Evolutionary conservation across 495 filamentous ascomycete species (phyloP).

Genomic region (Usnea hakonensis): DNA sequence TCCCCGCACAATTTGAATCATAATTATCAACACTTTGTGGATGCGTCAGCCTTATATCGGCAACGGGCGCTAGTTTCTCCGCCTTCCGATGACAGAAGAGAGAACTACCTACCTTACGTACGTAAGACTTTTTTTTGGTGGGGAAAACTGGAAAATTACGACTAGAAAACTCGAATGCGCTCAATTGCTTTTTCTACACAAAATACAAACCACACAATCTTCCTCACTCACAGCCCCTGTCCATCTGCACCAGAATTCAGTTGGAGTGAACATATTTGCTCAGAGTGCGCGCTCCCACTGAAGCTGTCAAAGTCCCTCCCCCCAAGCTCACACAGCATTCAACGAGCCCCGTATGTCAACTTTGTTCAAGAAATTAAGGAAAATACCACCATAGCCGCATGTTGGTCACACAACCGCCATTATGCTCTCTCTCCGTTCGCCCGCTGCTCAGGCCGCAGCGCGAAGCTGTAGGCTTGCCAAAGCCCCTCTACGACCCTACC

Average conservation of each 20-base stretch:
- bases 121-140: background rate
- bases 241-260: background rate
- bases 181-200: background rate
- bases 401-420: background rate
- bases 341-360: background rate
- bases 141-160: too few relatives aligned
- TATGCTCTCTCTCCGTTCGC: constrained; percentile 21
- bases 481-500: background rate
- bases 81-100: background rate
- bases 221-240: background rate
- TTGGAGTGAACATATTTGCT: background rate
- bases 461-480: constrained; percentile 16
- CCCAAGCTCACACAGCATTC: background rate
- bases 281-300: background rate
- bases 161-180: background rate
- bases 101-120: too few relatives aligned
- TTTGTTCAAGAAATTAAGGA: background rate
- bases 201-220: background rate
- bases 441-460: constrained; percentile 1
- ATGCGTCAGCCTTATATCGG: background rate
- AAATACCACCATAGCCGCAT: constrained; percentile 7
- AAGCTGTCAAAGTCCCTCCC: background rate
- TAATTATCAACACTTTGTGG: too few relatives aligned
- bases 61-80: background rate
- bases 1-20: too few relatives aligned